Evolutionary conservation across 192 early-diverging fungal genomes (phyloP).

Genomic region (Gaertneriomyces sp.): DNA sequence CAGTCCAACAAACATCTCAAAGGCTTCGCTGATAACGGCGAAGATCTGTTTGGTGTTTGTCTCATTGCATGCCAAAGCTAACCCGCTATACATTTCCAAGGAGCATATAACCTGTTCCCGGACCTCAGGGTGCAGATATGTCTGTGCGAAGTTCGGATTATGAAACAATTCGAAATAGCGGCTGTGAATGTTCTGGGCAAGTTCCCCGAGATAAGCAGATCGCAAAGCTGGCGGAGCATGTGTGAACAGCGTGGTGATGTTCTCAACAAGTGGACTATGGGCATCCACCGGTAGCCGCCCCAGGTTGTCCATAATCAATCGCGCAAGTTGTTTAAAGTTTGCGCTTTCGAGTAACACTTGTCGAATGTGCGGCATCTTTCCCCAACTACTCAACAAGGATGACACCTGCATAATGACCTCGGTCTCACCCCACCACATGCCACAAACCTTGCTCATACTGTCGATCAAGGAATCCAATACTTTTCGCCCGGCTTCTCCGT

Average conservation of each 20-base stretch:
- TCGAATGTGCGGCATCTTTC: constrained; percentile 32
- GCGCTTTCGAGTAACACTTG: constrained; percentile 51
- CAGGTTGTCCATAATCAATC: constrained; percentile 57
- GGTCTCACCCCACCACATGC: constrained; percentile 67
- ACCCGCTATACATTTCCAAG: constrained; percentile 75
- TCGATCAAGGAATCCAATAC: constrained; percentile 63
- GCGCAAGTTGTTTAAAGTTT: constrained; percentile 39
- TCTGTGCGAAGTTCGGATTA: constrained; percentile 52
- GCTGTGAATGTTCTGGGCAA: constrained; percentile 58
- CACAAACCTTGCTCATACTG: constrained; percentile 58
- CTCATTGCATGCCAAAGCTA: constrained; percentile 64
- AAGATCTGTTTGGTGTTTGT: constrained; percentile 61
- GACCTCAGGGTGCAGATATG: constrained; percentile 53
- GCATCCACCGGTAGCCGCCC: constrained; percentile 54
- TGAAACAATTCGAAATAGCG: constrained; percentile 55
- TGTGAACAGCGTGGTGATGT: constrained; percentile 58
- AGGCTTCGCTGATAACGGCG: constrained; percentile 49
- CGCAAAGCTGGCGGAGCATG: constrained; percentile 47
- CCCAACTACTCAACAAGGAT: constrained; percentile 15
- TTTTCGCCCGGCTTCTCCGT: constrained; percentile 49
- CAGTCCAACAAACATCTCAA: constrained; percentile 61
- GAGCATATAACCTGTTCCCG: constrained; percentile 60
- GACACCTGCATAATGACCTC: constrained; percentile 58
- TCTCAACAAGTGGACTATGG: constrained; percentile 65
- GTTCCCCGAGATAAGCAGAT: constrained; percentile 55